Conservation (phyloP, 2,329 filamentous ascomycete genomes). For the Aureobasidium sp. region DNA sequence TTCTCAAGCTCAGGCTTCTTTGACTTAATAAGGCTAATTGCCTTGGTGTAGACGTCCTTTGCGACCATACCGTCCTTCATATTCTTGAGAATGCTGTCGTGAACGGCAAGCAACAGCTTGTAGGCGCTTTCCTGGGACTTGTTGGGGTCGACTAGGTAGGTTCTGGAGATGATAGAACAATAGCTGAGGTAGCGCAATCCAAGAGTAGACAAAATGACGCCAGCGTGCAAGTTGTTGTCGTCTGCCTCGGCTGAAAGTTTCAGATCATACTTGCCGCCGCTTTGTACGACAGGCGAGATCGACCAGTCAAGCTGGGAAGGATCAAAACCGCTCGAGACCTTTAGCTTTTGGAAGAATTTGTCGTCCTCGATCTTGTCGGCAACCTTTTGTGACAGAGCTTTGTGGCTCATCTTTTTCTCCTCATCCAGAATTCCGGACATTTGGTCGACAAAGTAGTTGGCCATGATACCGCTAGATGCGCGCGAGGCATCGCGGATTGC, state of each 20-base stretch:
- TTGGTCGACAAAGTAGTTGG: slow-evolving; percentile 93
- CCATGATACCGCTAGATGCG: slow-evolving; percentile 89
- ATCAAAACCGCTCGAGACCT: slow-evolving; percentile 82
- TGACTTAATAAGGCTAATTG: slow-evolving; percentile 67
- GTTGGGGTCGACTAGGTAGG: slow-evolving; percentile 94
- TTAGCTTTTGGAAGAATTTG: slow-evolving; percentile 86
- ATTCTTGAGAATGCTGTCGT: slow-evolving; percentile 85
- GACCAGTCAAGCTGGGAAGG: slow-evolving; percentile 88
- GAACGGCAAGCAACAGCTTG: slow-evolving; percentile 75
- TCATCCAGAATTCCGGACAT: slow-evolving; percentile 95
- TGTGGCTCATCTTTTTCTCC: slow-evolving; percentile 95
- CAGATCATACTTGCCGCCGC: slow-evolving; percentile 90
- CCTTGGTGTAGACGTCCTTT: slow-evolving; percentile 90
- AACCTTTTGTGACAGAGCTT: slow-evolving; percentile 75
- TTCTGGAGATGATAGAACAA: slow-evolving; percentile 83
- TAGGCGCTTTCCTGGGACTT: slow-evolving; percentile 94
- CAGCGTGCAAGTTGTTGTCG: slow-evolving; percentile 74
- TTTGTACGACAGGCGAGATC: slow-evolving; percentile 83
- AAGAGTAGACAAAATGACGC: slow-evolving; percentile 87
- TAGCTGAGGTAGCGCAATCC: slow-evolving; percentile 95
- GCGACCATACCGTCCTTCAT: slow-evolving; percentile 77
- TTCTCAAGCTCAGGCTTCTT: slow-evolving; percentile 96
- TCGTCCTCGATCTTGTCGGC: slow-evolving; percentile 85
- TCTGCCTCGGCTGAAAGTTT: slow-evolving; percentile 73
- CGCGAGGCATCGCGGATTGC: slow-evolving; percentile 91